Evolutionary conservation across 1,139 yeast genomes (phyloP), one percentile per base, ranked within the genome.

Genomic region (Zygoascus hellenicus): DNA sequence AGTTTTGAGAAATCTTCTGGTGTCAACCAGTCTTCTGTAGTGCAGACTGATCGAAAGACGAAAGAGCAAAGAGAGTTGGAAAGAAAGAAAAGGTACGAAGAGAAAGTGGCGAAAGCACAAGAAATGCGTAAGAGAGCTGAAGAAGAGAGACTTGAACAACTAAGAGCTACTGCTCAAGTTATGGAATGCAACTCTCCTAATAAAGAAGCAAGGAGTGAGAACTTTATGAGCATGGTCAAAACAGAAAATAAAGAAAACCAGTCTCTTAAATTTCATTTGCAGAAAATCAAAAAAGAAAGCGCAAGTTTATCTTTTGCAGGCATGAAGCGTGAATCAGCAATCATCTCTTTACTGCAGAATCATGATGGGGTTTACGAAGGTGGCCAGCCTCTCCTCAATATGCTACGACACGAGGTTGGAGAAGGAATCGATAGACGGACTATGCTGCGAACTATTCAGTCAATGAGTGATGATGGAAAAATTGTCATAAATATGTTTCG

Each of bases 361-460:
- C 52, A 58, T 41, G 57, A 58, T 42, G 74, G 74, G 6, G 63
- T 65, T 2, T 51, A 62, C 31, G 65, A 60, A 29, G 61, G 64
- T 3, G 67, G 65, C 2, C 38, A 46, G 2, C 47, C 48, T 11
- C 54, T 69, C 9, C 46, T 54, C 5, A 44, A 49, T 10, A 7
- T 44, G 66, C 5, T 56, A 60, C 38, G 58, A 54, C 9, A 57
- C 53, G 45, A 48, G 3, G 48, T 54, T 15, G 61, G 61, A 0
- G 61, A 62, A 32, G 49, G 47, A 3, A 56, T 67, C 40, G 73
- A 69, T 44, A 56, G 62, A 17, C 64, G 59, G 47, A 69, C 74
- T 0, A 55, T 61, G 32, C 46, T 43, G 7, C 57, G 60, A 9
- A 64, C 58, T 38, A 48, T 64, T 4, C 42, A 52, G 2, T 51